phyloP scores from a whole-genome alignment of 129 eudicot species.

The Artemisia annua region DNA sequence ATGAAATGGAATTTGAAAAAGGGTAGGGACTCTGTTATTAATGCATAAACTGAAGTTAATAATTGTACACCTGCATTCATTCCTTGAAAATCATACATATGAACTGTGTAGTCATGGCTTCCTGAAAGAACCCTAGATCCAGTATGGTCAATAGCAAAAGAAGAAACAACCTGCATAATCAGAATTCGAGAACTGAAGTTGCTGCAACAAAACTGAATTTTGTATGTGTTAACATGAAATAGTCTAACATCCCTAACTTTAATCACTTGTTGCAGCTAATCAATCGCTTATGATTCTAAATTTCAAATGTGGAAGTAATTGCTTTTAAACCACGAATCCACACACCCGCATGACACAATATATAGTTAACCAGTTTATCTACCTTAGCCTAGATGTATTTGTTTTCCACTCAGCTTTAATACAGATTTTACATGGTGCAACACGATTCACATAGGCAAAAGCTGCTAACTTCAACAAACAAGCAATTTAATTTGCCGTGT shows the following conservation, averaged over 20 bases:
- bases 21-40: too few relatives aligned
- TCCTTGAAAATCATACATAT: constrained; percentile 98
- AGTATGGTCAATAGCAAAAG: constrained; percentile 86
- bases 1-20: too few relatives aligned
- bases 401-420: not conserved
- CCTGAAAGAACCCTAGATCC: constrained; percentile 97
- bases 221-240: too few relatives aligned
- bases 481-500: not conserved
- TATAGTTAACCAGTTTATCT: not conserved
- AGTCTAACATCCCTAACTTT: not conserved
- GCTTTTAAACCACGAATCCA: not conserved
- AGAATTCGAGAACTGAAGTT: not conserved
- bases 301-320: not conserved
- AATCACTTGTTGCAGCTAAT: not conserved
- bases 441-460: not conserved
- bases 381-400: not conserved
- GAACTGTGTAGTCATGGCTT: constrained; percentile 89
- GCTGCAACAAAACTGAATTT: not conserved
- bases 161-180: constrained; percentile 77
- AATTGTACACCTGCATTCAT: constrained; percentile 97
- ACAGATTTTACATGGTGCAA: not conserved
- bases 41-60: constrained; percentile 18
- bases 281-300: too few relatives aligned
- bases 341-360: not conserved
- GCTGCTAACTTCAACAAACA: not conserved